Evolutionary conservation across 2,329 filamentous ascomycete species (phyloP).

Genomic region (Aspergillus costaricaensis): DNA sequence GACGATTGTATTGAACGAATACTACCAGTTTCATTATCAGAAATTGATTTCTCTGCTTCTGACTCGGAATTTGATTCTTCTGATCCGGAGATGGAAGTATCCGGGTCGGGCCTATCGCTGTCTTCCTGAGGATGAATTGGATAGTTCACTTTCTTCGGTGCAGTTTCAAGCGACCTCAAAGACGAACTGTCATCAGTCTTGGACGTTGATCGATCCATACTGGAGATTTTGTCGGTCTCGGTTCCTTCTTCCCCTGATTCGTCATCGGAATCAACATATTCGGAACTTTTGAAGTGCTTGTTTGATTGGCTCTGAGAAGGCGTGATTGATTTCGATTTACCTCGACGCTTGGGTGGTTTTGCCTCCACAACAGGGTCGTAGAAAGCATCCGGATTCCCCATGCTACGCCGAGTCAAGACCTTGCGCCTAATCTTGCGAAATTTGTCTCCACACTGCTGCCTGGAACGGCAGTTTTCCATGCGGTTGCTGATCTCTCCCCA

Average conservation of each 20-base stretch:
- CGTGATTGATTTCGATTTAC: not conserved
- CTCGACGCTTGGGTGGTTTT: not conserved
- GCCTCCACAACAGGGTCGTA: constrained; percentile 23
- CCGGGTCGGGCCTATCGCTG: too few species aligned
- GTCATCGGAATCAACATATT: constrained; percentile 13
- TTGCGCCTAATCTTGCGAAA: constrained; percentile 38
- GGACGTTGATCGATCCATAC: not conserved
- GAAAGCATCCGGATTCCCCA: constrained; percentile 27
- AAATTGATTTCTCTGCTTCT: too few species aligned
- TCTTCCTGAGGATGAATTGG: too few species aligned
- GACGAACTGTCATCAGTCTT: not conserved
- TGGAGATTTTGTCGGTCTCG: not conserved
- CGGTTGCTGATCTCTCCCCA: constrained; percentile 37
- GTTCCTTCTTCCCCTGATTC: constrained; percentile 6
- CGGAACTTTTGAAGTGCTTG: constrained; percentile 8
- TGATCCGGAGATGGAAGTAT: too few species aligned
- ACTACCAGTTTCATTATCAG: too few species aligned
- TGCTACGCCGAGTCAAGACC: constrained; percentile 24
- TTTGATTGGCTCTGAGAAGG: not conserved
- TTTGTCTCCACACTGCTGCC: constrained; percentile 44
- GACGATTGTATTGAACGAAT: too few species aligned
- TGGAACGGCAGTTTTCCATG: constrained; percentile 35
- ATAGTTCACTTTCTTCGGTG: not conserved
- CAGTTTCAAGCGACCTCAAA: too few species aligned
- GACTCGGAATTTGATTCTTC: too few species aligned